Evolutionary conservation across 2,329 filamentous ascomycete genomes (phyloP).

Genomic region (Colletotrichum sublineola): DNA sequence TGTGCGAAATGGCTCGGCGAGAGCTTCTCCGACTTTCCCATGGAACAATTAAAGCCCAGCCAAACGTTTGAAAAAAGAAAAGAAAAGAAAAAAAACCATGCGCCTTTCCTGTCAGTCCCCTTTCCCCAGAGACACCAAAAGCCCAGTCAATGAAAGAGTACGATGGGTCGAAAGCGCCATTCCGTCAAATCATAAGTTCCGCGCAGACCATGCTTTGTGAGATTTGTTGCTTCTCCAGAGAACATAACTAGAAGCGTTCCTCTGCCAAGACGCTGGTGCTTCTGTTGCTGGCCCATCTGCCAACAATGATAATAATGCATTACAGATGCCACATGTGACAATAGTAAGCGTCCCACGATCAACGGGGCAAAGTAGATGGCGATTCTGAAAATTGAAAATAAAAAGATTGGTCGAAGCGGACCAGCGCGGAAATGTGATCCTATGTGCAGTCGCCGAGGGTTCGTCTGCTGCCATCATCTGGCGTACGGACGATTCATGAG

Average conservation of each 20-base stretch:
- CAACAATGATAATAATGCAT: not conserved
- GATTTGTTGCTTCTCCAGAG: not conserved
- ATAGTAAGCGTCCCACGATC: slow-evolving; percentile 8
- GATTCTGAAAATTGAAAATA: not conserved
- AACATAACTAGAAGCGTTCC: not conserved
- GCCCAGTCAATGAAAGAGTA: not conserved
- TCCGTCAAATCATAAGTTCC: slow-evolving; percentile 10
- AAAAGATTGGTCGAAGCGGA: not conserved
- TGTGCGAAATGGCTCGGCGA: not conserved
- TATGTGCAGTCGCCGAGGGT: not conserved
- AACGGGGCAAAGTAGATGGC: slow-evolving; percentile 5
- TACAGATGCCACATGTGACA: not conserved
- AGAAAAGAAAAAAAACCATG: not conserved
- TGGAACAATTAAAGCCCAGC: not conserved
- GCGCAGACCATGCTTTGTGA: slow-evolving; percentile 2
- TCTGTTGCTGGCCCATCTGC: not conserved
- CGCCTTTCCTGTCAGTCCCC: not conserved
- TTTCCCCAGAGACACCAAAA: not conserved
- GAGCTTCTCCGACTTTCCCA: not conserved
- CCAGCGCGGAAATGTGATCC: not conserved
- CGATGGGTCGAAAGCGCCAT: slow-evolving; percentile 3
- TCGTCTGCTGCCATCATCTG: slow-evolving; percentile 59
- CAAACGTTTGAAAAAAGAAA: not conserved
- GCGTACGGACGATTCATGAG: slow-evolving; percentile 97
- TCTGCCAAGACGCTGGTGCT: not conserved